A percentile compares a stretch with the other conserved stretches of the same genome.
These are phyloP conservation scores for Domatiomyces catenatus DNA, from an alignment of 2,329 filamentous ascomycete species.

Conservation along the genomic window DNA sequence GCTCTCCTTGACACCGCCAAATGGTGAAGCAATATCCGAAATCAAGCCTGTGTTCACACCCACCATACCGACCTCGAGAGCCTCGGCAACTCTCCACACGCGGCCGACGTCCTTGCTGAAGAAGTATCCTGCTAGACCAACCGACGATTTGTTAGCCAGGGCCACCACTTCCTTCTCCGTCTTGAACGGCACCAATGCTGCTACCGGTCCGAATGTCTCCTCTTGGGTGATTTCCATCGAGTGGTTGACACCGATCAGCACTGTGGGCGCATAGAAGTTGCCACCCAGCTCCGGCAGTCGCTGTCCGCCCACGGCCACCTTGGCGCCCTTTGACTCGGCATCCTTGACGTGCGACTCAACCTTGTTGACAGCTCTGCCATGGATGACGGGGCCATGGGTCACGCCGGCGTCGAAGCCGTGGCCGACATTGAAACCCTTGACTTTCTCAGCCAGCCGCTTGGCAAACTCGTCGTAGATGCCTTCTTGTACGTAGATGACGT, in stretches of 20 bases:
- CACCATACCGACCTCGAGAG: conserved; percentile 76
- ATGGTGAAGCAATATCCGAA: conserved; percentile 33
- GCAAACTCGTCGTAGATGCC: conserved; percentile 41
- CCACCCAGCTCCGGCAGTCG: conserved; percentile 56
- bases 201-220: conserved; percentile 92
- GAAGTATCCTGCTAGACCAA: conserved; percentile 90
- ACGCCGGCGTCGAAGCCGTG: conserved; percentile 31
- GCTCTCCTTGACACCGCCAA: conserved; percentile 20
- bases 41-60: conserved; percentile 47
- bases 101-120: conserved; percentile 51
- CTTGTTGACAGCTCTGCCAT: conserved; percentile 65
- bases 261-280: conserved; percentile 83
- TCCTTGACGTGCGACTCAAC: conserved; percentile 68
- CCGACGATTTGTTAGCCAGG: conserved; percentile 65
- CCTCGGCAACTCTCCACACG: conserved; percentile 45
- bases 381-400: conserved; percentile 44
- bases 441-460: conserved; percentile 37
- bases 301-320: conserved; percentile 60
- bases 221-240: conserved; percentile 75
- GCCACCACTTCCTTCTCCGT: conserved; percentile 77
- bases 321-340: conserved; percentile 60
- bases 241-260: conserved; percentile 69
- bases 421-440: conserved; percentile 35
- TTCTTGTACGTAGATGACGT: conserved; percentile 38
- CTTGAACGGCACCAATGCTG: conserved; percentile 74